Base-by-base conservation (phyloP, 306 rosid genomes). In the Cyamopsis tetragonoloba region DNA sequence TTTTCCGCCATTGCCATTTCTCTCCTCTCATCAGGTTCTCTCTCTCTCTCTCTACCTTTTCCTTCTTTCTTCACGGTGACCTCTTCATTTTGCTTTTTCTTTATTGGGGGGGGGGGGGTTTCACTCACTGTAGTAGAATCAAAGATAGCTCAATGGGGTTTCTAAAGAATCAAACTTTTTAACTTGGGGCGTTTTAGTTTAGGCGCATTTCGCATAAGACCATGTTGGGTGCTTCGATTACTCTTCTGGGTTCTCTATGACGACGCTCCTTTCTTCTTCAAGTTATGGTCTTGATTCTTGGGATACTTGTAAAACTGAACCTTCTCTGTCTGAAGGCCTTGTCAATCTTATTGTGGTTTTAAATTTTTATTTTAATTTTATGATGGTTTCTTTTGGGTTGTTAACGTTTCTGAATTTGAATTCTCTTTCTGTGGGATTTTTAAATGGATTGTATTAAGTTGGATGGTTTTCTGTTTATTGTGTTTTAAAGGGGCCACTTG, bases 1-100 rank as follows among this genome's bases (percentile, higher is more conserved):
- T 74, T 77, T 80, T 56, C 68, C 77, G 47, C 62, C 86, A 75
- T 80, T 89, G 74, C 54, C 68, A 63, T 77, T 59, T 70, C 71
- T 66, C 54, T 71, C 54, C 75, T 77, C 73, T 74, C 53, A 83
- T 77, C 83, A 77, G 89, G 90, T 80, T 26, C 71, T 41, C 12
- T 37, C 49, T 39, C 19, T 58, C 50, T 59, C 43, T 66, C 26
- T 38, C 12, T 28, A 62, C 58, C 55, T 13, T 78, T 62, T 54
- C 7, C 34, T 44, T 19, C 53, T 71, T 68, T 28, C 22, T 46
- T 71, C 50, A 17, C 6, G 7, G 27, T 17, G 37, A 50, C 13
- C 19, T 56, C 49, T 55, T 69, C 24, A 23, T 7, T 79, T 56
- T 60, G n/a, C 34, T 38, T n/a, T 71, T 56, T 75, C 57, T 71